Percentiles rank a stretch among this genome's conserved stretches.
Conservation (phyloP, 345 rosid species). For the Cardamine resedifolia region DNA sequence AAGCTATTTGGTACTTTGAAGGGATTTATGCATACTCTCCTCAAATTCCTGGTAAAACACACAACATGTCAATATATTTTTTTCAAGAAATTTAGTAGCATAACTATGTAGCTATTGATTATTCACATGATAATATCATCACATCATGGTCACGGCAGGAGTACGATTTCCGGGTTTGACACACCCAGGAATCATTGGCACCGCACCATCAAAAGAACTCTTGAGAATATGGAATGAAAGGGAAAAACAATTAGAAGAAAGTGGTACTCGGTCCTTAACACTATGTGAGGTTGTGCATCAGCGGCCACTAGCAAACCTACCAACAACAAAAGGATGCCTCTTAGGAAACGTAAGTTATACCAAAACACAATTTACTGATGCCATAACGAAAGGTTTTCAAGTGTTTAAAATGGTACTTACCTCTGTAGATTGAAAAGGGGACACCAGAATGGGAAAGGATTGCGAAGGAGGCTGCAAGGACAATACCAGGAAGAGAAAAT, state of each 20-base stretch:
- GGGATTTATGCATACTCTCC: conserved; percentile 91
- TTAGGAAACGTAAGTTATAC: conserved; percentile 58
- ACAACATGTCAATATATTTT: not conserved
- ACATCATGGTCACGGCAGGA: conserved; percentile 42
- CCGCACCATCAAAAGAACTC: conserved; percentile 85
- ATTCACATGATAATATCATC: not conserved
- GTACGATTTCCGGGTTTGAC: conserved; percentile 88
- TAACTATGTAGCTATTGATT: not conserved
- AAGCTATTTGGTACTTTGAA: conserved; percentile 95
- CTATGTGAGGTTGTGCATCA: conserved; percentile 83
- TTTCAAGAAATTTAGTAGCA: too few species aligned
- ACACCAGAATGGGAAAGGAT: conserved; percentile 80
- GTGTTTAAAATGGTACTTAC: not conserved
- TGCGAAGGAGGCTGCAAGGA: conserved; percentile 74
- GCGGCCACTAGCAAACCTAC: conserved; percentile 74
- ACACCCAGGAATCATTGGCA: conserved; percentile 86
- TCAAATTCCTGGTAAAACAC: conserved; percentile 65
- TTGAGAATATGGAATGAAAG: conserved; percentile 77
- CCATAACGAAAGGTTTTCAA: not conserved
- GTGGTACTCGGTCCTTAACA: conserved; percentile 46
- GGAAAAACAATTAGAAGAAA: conserved; percentile 72
- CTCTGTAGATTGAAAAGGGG: conserved; percentile 55
- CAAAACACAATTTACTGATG: not conserved
- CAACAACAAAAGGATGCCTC: conserved; percentile 68
- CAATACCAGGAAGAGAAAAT: conserved; percentile 90